phyloP scores from a whole-genome alignment of 306 rosid species.

The Spatholobus suberectus region DNA sequence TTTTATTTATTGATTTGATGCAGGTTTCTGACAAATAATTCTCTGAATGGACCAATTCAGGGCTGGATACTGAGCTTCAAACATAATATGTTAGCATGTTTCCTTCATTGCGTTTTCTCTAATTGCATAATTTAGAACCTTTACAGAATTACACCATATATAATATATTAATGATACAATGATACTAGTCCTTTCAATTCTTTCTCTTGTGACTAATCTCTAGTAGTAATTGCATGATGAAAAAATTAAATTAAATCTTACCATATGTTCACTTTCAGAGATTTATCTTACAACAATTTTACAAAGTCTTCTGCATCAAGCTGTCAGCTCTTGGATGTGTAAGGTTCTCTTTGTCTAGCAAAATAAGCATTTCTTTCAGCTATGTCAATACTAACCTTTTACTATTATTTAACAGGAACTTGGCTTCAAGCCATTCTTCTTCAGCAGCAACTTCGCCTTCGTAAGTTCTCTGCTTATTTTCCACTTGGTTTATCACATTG shows the following conservation, averaged over 20 bases:
- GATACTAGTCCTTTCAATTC: not conserved
- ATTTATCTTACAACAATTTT: constrained; percentile 87
- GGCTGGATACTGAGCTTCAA: constrained; percentile 53
- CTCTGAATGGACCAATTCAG: constrained; percentile 67
- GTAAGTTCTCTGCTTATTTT: constrained; percentile 51
- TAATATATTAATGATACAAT: not conserved
- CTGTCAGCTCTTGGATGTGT: constrained; percentile 56
- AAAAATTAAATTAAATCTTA: not conserved
- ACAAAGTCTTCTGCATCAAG: constrained; percentile 40
- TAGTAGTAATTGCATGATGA: not conserved
- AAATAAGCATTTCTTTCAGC: not conserved
- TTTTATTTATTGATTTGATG: constrained; percentile 30
- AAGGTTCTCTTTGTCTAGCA: constrained; percentile 36
- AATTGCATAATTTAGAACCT: not conserved
- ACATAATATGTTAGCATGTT: constrained; percentile 53
- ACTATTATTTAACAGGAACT: constrained; percentile 58
- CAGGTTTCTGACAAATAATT: constrained; percentile 80
- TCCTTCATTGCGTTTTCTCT: not conserved
- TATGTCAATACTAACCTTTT: constrained; percentile 11
- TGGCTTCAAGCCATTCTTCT: constrained; percentile 64
- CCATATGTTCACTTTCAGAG: constrained; percentile 53
- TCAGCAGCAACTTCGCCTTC: constrained; percentile 35
- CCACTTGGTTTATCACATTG: constrained; percentile 15
- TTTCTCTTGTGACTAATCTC: not conserved
- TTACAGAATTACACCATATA: not conserved